Conservation (phyloP, 2,329 filamentous ascomycete genomes). For the Juglanconis sp. region DNA sequence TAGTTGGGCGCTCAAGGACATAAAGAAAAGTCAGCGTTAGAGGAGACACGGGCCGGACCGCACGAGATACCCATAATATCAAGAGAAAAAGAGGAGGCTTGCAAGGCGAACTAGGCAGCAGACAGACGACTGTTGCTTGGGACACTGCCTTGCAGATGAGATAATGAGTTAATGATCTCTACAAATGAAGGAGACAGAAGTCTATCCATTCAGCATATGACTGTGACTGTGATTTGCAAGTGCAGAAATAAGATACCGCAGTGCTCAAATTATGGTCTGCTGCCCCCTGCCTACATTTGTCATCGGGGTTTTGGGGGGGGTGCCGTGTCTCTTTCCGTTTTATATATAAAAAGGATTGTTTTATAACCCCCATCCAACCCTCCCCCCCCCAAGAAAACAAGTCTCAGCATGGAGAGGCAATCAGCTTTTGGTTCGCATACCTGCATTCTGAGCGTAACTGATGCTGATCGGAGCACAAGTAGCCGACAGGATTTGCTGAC, state of each 20-base stretch:
- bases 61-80: not conserved
- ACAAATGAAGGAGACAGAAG: not conserved
- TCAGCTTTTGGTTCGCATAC: too few relatives aligned
- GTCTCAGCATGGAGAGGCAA: too few relatives aligned
- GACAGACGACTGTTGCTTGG: not conserved
- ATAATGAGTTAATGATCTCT: constrained; percentile 1
- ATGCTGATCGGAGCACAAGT: too few relatives aligned
- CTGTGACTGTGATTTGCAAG: not conserved
- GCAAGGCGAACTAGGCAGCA: not conserved
- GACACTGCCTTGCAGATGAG: not conserved
- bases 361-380: too few relatives aligned
- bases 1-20: constrained; percentile 4
- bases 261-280: too few relatives aligned
- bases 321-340: too few relatives aligned
- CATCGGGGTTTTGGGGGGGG: too few relatives aligned
- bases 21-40: not conserved
- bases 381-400: too few relatives aligned
- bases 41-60: not conserved
- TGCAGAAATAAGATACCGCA: not conserved
- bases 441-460: too few relatives aligned
- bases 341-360: too few relatives aligned
- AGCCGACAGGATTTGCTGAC: too few relatives aligned
- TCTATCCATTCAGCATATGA: not conserved
- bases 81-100: not conserved
- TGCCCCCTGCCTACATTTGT: too few relatives aligned